Conservation (phyloP, 1,284 basidiomycete species). For the Apiotrichum veenhuisii region DNA sequence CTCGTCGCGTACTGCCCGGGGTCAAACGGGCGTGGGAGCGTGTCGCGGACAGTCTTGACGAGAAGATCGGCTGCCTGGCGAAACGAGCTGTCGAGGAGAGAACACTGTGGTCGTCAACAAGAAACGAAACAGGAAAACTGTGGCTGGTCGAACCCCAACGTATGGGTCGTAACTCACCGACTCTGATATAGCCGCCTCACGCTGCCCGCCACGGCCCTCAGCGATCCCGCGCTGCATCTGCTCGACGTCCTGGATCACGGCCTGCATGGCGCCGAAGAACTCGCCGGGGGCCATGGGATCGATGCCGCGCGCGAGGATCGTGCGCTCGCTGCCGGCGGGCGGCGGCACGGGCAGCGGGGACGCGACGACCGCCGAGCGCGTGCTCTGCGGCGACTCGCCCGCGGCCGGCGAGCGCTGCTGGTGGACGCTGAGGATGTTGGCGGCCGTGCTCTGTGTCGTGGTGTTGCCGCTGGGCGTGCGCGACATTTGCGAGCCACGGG, state of each 20-base stretch:
- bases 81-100: conserved; percentile 42
- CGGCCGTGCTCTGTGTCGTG: background rate
- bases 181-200: conserved; percentile 43
- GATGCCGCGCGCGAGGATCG: conserved; percentile 34
- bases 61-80: conserved; percentile 35
- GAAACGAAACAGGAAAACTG: too few species aligned
- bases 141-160: background rate
- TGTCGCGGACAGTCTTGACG: conserved; percentile 27
- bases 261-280: conserved; percentile 41
- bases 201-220: conserved; percentile 40
- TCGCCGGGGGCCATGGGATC: conserved; percentile 42
- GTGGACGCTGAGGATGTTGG: too few species aligned
- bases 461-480: background rate
- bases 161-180: conserved; percentile 41
- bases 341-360: background rate
- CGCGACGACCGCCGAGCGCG: background rate
- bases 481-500: background rate
- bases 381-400: background rate
- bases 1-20: conserved; percentile 15
- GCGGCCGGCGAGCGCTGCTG: background rate
- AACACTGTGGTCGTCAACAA: conserved; percentile 19
- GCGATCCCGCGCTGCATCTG: conserved; percentile 41
- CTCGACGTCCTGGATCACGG: conserved; percentile 44
- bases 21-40: conserved; percentile 12
- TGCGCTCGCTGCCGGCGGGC: conserved; percentile 36